Evolutionary conservation across 2,329 filamentous ascomycete species (phyloP), one percentile per base, ranked within the genome.

Genomic region (Ophiocordyceps camponoti-leonardi): DNA sequence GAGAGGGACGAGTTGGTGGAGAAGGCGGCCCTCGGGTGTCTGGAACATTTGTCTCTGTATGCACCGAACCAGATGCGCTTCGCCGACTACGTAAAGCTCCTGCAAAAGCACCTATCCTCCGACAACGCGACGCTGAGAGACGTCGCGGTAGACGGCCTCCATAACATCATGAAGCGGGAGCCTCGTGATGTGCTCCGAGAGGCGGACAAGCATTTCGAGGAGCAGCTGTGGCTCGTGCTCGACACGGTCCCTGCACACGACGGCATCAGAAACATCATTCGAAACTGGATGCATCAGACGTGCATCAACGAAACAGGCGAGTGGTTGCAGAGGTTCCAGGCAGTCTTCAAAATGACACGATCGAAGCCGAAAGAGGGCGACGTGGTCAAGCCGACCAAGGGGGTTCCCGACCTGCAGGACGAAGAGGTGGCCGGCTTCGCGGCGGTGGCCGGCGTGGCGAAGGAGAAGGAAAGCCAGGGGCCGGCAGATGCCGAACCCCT

Each of bases 391-490:
- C 74, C 54, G 68, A 53, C 59, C 63, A 50, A 67, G 11, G 68
- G 71, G 4, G 69, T 75, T 13, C 72, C 85, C n/a, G 92, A 98
- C 54, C 65, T 96, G 0, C 83, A 90, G 50, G 92, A 98, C 58
- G 92, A 98, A 59, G 93, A 98, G 60, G 90, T 94, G 33, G 92
- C 92, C 45, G 92, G 92, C 0, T 96, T 98, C 57, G 88, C 88
- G 30, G 77, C 81, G n/a, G 79, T 83, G 1, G 72, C 72, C 26
- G 80, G 78, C 23, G 73, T 68, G 4, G 67, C 63, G 5, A 75
- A 75, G 43, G 74, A 81, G 44, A 76, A 78, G 42, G 62, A 69
- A 22, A 59, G 60, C 7, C 61, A 64, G 46, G 66, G 65, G 23
- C 50, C 57, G 22, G 66, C 79, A 10, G 81, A 87, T 19, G 87